A percentile compares a stretch with the other conserved stretches of the same genome.
Conservation (phyloP, 768 basidiomycete species). For the Mycena chlorophos region DNA sequence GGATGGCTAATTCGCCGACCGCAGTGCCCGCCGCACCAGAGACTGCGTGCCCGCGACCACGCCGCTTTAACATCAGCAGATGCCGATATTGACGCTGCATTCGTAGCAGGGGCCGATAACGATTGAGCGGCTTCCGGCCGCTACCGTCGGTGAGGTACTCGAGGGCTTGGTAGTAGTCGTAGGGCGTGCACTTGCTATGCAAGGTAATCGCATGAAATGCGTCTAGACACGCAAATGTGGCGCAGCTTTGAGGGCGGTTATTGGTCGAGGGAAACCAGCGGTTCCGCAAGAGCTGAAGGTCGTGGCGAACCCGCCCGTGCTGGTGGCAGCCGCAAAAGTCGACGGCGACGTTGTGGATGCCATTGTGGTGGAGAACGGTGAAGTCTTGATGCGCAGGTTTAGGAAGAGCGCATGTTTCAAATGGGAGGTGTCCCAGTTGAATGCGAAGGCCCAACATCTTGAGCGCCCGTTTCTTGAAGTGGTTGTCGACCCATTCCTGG, state of each 20-base stretch:
- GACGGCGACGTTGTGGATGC: conserved; percentile 11
- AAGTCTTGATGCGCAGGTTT: background rate
- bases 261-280: conserved; percentile 23
- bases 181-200: conserved; percentile 18
- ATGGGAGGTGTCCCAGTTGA: background rate
- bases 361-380: conserved; percentile 4
- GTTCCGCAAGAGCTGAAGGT: conserved; percentile 1
- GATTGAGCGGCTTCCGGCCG: conserved; percentile 2
- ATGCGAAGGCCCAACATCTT: background rate
- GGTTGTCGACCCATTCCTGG: background rate
- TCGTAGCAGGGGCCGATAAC: conserved; percentile 17
- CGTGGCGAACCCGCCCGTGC: background rate
- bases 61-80: conserved; percentile 10
- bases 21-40: background rate
- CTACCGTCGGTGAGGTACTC: conserved; percentile 11
- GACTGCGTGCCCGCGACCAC: conserved; percentile 13
- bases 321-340: conserved; percentile 12
- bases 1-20: conserved; percentile 15
- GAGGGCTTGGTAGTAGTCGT: conserved; percentile 24
- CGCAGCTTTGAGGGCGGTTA: conserved; percentile 15
- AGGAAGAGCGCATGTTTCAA: background rate
- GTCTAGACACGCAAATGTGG: conserved; percentile 12
- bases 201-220: conserved; percentile 8
- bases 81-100: conserved; percentile 9
- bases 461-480: background rate